Evolutionary conservation across 2,329 filamentous ascomycete species (phyloP), one percentile per base, ranked within the genome.

Genomic region (Sporothrix inflata): DNA sequence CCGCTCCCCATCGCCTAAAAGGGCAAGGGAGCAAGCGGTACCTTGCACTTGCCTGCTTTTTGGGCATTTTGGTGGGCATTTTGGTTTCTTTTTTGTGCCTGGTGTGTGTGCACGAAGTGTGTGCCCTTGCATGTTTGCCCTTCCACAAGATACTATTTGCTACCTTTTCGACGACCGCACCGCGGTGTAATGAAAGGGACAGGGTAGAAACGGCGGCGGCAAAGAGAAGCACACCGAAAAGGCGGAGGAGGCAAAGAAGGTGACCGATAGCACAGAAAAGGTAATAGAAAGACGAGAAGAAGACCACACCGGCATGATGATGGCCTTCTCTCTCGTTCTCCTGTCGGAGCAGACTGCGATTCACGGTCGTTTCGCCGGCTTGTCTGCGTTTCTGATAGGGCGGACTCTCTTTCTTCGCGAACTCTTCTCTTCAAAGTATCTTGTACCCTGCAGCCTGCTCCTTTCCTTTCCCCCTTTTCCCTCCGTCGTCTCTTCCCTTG

Each of bases 281-380:
- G 66, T 19, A 4, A 47, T 9, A 9, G 11, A 21, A 45, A 16
- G 61, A 30, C 24, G 61, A 9, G 40, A 4, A 47, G 5, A 47
- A 30, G 21, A n/a, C 1, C 12, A 47, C 34, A 8, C 16, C 7
- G 19, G 42, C 8, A 27, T 21, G 4, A 8, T 11, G 16, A 8
- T 45, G 60, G 19, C 57, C 14, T 11, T 24, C 3, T 19, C n/a
- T 66, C 14, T n/a, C 7, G 63, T n/a, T 34, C 24, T 16, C 34
- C 34, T 69, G 19, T 45, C 49, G 49, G 49, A 55, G 49, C 30
- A 55, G 34, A 45, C 24, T 69, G 66, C 66, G 30, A 19, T 69
- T 57, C 49, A 27, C 12, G 49, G 66, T 42, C 34, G 49, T 42
- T 57, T 42, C 66, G 49, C 66, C 49, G 34, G 34, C 11, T 42